Percentiles rank a stretch among this genome's conserved stretches.
Evolutionary conservation across 2,329 filamentous ascomycete species (phyloP).

Genomic region (Aspergillus clavatus): DNA sequence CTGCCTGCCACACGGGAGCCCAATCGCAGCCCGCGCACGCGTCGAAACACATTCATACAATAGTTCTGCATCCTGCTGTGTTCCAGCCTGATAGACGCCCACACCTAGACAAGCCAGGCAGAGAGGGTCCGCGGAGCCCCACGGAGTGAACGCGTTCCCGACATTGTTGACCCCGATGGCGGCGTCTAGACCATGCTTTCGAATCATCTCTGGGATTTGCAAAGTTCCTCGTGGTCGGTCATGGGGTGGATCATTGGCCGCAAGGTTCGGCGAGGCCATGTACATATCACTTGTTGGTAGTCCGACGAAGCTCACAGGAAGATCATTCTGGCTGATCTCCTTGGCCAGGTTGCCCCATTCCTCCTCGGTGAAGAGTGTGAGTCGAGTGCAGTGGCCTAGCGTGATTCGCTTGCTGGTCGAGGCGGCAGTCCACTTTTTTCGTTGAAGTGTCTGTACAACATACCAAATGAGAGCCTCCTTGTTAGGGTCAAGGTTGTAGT

Average conservation of each 20-base stretch:
- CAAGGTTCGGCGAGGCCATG: constrained; percentile 56
- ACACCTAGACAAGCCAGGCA: constrained; percentile 59
- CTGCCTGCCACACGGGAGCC: constrained; percentile 13
- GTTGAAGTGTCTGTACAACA: constrained; percentile 50
- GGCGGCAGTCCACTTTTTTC: constrained; percentile 45
- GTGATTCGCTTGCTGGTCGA: constrained; percentile 48
- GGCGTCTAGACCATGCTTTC: constrained; percentile 53
- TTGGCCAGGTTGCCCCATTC: constrained; percentile 49
- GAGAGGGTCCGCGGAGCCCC: constrained; percentile 63
- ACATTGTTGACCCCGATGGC: constrained; percentile 67
- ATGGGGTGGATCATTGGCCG: constrained; percentile 7
- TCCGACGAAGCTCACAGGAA: constrained; percentile 64
- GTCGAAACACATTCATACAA: constrained; percentile 53
- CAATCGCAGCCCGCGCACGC: constrained; percentile 37
- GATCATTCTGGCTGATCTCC: constrained; percentile 42
- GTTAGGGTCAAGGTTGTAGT: constrained; percentile 58
- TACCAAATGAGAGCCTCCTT: constrained; percentile 51
- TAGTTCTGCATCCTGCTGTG: constrained; percentile 52
- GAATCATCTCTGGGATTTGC: constrained; percentile 57
- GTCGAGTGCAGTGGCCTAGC: constrained; percentile 64
- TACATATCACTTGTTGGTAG: constrained; percentile 67
- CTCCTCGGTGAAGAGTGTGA: constrained; percentile 51
- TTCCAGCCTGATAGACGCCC: constrained; percentile 64
- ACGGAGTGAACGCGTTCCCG: constrained; percentile 69
- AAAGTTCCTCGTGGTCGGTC: constrained; percentile 55